Base-by-base conservation (phyloP, 306 rosid species). In the Quercus parvula region DNA sequence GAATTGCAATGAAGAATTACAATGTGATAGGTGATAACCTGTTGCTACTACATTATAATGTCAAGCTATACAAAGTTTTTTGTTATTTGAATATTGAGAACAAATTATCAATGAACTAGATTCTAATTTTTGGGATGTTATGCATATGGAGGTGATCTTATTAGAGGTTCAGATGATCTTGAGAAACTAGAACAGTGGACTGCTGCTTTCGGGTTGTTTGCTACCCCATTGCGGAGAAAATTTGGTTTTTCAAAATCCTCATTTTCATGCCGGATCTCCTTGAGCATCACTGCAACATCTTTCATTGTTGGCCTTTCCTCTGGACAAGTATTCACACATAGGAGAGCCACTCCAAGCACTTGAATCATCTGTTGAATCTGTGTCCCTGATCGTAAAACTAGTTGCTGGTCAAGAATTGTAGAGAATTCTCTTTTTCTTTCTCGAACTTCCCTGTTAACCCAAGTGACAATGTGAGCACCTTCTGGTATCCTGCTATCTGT, bases 271-370 rank as follows among this genome's bases (percentile, higher is more conserved):
- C 75, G 84, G 81, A 95, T 95, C 87, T 95, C 98, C 76, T 91
- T 91, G 81, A 95, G 92, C 99, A 92, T 92, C 71, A 92, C 92
- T 4, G 98, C 75, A 18, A 95, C 94, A 76, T 92, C 99, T 80
- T 91, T 92, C 99, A 95, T 95, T 1, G 94, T 82, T 2, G 99
- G 98, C 72, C 99, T 70, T 75, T 95, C 99, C 71, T 82, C 97
- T 0, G 99, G 98, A 44, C 73, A 84, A 18, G 89, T 82, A 87
- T 92, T 91, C 77, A 92, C 90, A 68, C 98, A 95, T 7, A 95
- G 90, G 75, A 92, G 89, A 82, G 99, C 96, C 77, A 95, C 96
- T 31, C 98, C 98, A 28, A 92, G 90, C 44, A 92, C 97, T 83
- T 94, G 98, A 84, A 94, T 87, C 97, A 94, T 94, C 85, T 94